Conservation (phyloP, 805 yeast species). For the Monosporozyma aerobia region DNA sequence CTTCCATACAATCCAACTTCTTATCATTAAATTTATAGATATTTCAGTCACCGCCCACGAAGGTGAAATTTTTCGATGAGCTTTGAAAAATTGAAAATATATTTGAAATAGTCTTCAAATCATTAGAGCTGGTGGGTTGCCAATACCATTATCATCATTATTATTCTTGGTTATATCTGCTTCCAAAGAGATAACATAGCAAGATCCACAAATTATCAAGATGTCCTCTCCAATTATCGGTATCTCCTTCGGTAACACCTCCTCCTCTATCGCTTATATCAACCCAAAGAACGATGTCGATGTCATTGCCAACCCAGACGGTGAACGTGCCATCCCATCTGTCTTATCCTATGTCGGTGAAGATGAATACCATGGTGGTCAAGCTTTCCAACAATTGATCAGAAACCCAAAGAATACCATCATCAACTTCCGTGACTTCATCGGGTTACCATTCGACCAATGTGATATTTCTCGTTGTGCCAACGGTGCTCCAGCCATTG, state of each 20-base stretch:
- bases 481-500: slow-evolving; percentile 35
- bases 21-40: background rate
- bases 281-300: slow-evolving; percentile 79
- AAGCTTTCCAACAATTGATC: slow-evolving; percentile 84
- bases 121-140: no score
- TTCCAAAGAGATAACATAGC: background rate
- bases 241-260: slow-evolving; percentile 91
- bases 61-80: background rate
- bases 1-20: background rate
- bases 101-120: no score
- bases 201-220: background rate
- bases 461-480: slow-evolving; percentile 63
- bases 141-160: no score
- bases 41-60: background rate
- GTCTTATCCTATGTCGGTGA: slow-evolving; percentile 83
- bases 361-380: slow-evolving; percentile 96
- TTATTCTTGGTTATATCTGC: no score
- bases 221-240: slow-evolving; percentile 63
- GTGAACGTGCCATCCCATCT: slow-evolving; percentile 95
- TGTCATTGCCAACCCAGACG: slow-evolving; percentile 97
- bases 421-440: slow-evolving; percentile 84
- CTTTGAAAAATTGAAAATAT: background rate
- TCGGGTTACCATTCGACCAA: slow-evolving; percentile 66
- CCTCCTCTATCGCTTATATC: slow-evolving; percentile 88
- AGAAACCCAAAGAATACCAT: slow-evolving; percentile 86